Base-by-base conservation (phyloP, 2,329 filamentous ascomycete genomes). In the Penicillium sp. region DNA sequence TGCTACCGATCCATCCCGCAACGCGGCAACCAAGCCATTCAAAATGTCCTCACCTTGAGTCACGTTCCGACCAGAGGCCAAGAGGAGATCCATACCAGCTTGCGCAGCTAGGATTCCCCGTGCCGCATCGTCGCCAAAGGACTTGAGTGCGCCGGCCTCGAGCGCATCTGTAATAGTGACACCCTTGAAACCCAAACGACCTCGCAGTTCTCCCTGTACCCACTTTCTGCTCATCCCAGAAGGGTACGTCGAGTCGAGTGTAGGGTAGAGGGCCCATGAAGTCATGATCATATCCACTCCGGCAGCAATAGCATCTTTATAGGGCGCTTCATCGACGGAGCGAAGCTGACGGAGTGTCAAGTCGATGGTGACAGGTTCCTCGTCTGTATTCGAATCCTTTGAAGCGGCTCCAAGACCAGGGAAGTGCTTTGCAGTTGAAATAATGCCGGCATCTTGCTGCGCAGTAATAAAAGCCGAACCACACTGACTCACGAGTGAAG, bases 101-200 rank as follows among this genome's bases (percentile, higher is more conserved):
- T 57, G 49, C 10, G 45, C 55, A 27, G 65, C 67, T 39, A 70
- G 26, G 9, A 70, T 36, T 1, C 46, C 63, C 10, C 62, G 62
- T 1, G 54, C 20, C 6, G 56, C 48, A 47, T 64, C 55, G 45
- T 62, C 46, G 0, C 64, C 64, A 33, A 68, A 67, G 2, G 55
- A 50, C 17, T 54, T 27, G 9, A 69, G 39, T 3, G 56, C 53
- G 3, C 61, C 64, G 2, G 63, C 68, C 34, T 68, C 65, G 34
- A 70, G 59, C 4, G 64, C 65, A 55, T 69, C 67, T 6, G 60
- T 68, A n/a, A 69, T 64, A 3, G 64, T 68, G 1, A 67, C 63
- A 6, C 65, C 67, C 26, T 49, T 48, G 36, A 66, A 70, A 0
- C 61, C 60, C 32, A 68, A 43, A 21, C 65, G 45, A 4, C 27